Evolutionary conservation across 179 eudicot genomes (phyloP), one percentile per base, ranked within the genome.

Genomic region (Beta macrorhiza): DNA sequence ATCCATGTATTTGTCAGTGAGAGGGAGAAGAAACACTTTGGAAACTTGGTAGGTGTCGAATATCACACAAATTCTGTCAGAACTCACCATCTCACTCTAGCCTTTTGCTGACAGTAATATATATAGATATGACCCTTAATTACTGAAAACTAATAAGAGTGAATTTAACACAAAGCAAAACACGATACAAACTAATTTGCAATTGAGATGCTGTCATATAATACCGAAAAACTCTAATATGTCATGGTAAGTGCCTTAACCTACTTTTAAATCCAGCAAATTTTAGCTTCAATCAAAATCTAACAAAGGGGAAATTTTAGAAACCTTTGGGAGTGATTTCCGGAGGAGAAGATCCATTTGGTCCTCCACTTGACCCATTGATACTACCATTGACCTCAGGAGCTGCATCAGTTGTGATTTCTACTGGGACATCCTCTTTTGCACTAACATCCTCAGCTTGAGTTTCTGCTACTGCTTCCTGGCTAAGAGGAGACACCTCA

Each of bases 271-370:
- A 75, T 62, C 74, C 58, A 82, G 76, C 25, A 78, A 71, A 59
- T 16, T 51, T 56, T 5, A 77, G 56, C 20, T 49, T 44, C 55
- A 14, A 77, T 59, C 25, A n/a, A 16, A 44, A 58, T 69, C 77
- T n/a, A 71, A 71, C 68, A 82, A 63, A 76, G 20, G 12, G 72
- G 74, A 67, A 42, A 70, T 20, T 45, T 53, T 72, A 84, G 69
- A 69, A 71, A 91, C 97, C 97, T 89, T 88, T 89, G 52, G 86
- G 71, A 8, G 84, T 44, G 81, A 64, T 87, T 84, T 83, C 91
- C 45, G 62, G 69, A 32, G 88, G 64, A 22, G 87, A 67, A 79
- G 91, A 83, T 74, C 70, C 92, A 77, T 79, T 83, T 82, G 87
- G 72, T 71, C 84, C 86, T 74, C 7, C 85, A 69, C 19, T 86